Base-by-base conservation (phyloP, 1,284 basidiomycete species). In the Agaricales sp. region DNA sequence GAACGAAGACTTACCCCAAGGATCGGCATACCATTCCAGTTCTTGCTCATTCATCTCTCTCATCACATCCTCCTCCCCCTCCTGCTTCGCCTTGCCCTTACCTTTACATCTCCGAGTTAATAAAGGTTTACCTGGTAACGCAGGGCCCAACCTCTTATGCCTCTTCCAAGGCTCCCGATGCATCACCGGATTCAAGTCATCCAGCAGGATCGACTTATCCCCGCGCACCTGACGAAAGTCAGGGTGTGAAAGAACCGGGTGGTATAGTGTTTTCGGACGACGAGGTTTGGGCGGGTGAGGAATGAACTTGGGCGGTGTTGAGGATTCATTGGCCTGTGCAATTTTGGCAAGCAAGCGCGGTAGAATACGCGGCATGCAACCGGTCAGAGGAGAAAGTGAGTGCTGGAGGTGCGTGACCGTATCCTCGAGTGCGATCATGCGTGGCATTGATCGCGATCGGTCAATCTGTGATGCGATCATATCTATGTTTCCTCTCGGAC, bases 361-460 rank as follows among this genome's bases (percentile, higher is more conserved):
- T 49, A 85, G 63, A 58, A 86, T 67, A 57, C 81, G 81, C 59
- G 80, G 76, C 82, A 85, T 85, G 53, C 23, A 48, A n/a, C n/a
- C n/a, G n/a, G 46, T n/a, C 25, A 25, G 23, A 20, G 38, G 18
- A 38, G 21, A 43, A 6, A 18, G 16, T 43, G 8, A 6, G 39
- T 43, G 39, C 6, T 16, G 16, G 39, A 18, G 18, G 18, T 8
- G n/a, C 46, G 23, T 30, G 26, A 30, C 26, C 26, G 26, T 30
- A 30, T 30, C 14, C 26, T n/a, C n/a, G n/a, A n/a, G n/a, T n/a
- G n/a, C n/a, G n/a, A n/a, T n/a, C n/a, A n/a, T n/a, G n/a, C n/a
- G n/a, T n/a, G n/a, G n/a, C n/a, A n/a, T n/a, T n/a, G n/a, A n/a
- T n/a, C n/a, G n/a, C n/a, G n/a, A n/a, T n/a, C n/a, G n/a, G n/a